Evolutionary conservation across 306 rosid genomes (phyloP).

Genomic region (Fragaria iinumae): DNA sequence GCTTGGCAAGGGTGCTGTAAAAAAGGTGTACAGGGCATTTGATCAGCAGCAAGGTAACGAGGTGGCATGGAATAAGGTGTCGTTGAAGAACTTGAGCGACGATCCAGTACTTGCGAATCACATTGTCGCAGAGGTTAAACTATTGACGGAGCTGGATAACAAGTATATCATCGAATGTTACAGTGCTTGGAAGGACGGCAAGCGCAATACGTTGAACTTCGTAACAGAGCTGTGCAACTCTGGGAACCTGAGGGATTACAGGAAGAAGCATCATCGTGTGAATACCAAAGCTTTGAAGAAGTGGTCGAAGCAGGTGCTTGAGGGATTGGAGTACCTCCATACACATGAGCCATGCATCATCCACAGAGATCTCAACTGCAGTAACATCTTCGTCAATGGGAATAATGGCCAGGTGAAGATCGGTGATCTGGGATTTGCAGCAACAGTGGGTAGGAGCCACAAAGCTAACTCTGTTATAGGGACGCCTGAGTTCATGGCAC

Average conservation of each 20-base stretch:
- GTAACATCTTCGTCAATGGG: conserved; percentile 87
- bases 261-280: conserved; percentile 79
- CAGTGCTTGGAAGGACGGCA: conserved; percentile 73
- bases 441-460: conserved; percentile 73
- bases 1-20: conserved; percentile 83
- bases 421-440: conserved; percentile 89
- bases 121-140: conserved; percentile 68
- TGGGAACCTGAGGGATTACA: conserved; percentile 79
- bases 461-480: conserved; percentile 81
- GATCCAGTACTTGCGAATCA: conserved; percentile 58
- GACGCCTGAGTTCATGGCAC: conserved; percentile 93
- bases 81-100: conserved; percentile 53
- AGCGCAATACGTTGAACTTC: conserved; percentile 55
- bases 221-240: conserved; percentile 85
- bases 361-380: conserved; percentile 61
- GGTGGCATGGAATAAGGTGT: conserved; percentile 94
- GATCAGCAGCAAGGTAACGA: conserved; percentile 90
- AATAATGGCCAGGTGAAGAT: conserved; percentile 83
- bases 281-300: conserved; percentile 82
- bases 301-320: conserved; percentile 88
- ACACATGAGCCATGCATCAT: conserved; percentile 65
- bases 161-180: conserved; percentile 71
- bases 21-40: conserved; percentile 79
- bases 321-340: conserved; percentile 86
- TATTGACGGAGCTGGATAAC: conserved; percentile 61